These are phyloP conservation scores for Pterocarpus macrocarpus DNA, from an alignment of 306 rosid genomes.

Conservation along the genomic window DNA sequence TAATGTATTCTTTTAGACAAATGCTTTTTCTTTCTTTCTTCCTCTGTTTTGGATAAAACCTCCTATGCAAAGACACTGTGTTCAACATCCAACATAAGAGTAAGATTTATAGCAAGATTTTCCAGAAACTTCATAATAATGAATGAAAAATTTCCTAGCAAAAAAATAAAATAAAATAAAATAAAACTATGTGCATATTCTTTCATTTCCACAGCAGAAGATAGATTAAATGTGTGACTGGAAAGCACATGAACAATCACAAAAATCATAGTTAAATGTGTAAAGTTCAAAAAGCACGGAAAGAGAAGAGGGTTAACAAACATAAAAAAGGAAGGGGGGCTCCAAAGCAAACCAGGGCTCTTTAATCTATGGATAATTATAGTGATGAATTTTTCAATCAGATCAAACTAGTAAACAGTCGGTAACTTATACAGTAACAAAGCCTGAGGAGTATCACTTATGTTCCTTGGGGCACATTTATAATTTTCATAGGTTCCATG, in stretches of 20 bases:
- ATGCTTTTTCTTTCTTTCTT: no score
- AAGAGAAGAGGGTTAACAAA: neutral
- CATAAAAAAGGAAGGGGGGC: neutral
- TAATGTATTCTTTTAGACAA: no score
- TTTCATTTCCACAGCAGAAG: constrained; percentile 1
- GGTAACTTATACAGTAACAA: neutral
- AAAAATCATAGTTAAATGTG: neutral
- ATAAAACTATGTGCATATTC: neutral
- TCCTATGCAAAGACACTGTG: no score
- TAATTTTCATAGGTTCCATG: neutral
- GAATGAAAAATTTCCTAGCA: neutral
- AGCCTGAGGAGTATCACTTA: constrained; percentile 31
- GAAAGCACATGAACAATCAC: constrained; percentile 1
- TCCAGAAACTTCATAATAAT: no score
- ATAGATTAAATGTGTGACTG: neutral
- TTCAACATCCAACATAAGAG: no score
- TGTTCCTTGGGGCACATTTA: neutral
- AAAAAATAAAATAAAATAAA: neutral
- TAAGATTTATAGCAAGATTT: no score
- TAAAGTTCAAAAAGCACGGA: neutral
- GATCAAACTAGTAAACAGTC: constrained; percentile 9
- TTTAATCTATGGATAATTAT: neutral
- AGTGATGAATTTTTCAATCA: constrained; percentile 26
- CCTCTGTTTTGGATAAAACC: no score
- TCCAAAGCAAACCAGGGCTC: neutral